Evolutionary conservation across 495 filamentous ascomycete genomes (phyloP).

Genomic region (Tuber indicum): DNA sequence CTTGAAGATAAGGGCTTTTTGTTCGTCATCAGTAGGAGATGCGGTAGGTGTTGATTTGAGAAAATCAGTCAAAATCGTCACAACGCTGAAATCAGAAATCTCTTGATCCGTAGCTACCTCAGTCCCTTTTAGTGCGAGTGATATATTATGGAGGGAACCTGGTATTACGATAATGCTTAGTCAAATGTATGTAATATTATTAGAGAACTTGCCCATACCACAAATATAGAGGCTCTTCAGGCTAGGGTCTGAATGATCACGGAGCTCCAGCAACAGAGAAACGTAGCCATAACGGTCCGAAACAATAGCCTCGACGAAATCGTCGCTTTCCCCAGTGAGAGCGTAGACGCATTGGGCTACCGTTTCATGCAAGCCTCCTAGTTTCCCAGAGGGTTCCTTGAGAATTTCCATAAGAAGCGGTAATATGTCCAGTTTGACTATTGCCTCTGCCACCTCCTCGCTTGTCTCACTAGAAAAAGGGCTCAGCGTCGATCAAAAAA

Average conservation of each 20-base stretch:
- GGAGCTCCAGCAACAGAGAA: constrained; percentile 26
- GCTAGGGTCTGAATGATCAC: constrained; percentile 17
- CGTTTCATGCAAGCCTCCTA: constrained; percentile 44
- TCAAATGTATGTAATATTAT: constrained; percentile 5
- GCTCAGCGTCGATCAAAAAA: constrained; percentile 23
- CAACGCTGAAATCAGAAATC: constrained; percentile 35
- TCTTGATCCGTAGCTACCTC: constrained; percentile 8
- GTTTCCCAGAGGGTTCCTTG: constrained; percentile 37
- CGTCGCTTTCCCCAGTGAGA: constrained; percentile 50
- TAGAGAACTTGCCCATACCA: constrained; percentile 9
- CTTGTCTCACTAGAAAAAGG: constrained; percentile 43
- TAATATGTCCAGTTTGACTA: constrained; percentile 47
- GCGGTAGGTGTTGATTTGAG: constrained; percentile 19
- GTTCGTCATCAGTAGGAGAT: constrained; percentile 15
- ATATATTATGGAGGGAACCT: constrained; percentile 38
- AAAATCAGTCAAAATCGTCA: constrained; percentile 30
- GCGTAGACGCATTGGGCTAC: constrained; percentile 48
- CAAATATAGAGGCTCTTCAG: constrained; percentile 31
- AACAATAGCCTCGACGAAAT: constrained; percentile 28
- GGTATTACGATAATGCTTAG: constrained; percentile 13
- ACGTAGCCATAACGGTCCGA: constrained; percentile 22
- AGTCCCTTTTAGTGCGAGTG: constrained; percentile 29
- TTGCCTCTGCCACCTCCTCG: constrained; percentile 52
- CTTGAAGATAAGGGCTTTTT: constrained; percentile 41
- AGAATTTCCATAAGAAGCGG: constrained; percentile 51